Percentiles rank a stretch among this genome's conserved stretches.
Evolutionary conservation across 2,329 filamentous ascomycete species (phyloP).

Genomic region (Parastagonospora nodorum): DNA sequence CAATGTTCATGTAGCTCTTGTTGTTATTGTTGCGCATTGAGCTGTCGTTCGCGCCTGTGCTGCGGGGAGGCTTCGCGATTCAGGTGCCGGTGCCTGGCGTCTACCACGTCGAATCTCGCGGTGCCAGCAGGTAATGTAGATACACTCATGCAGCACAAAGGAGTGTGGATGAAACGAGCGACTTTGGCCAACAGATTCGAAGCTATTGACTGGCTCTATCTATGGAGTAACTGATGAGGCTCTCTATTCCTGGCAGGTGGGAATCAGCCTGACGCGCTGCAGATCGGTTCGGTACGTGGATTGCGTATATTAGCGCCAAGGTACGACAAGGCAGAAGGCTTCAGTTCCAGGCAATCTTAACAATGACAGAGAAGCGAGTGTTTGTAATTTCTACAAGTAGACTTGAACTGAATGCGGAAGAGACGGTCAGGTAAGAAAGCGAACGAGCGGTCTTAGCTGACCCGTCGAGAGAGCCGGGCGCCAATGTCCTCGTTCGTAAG

Average conservation of each 20-base stretch:
- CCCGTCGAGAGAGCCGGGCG: slow-evolving; percentile 10
- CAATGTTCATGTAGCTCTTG: slow-evolving; percentile 38
- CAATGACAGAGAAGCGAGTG: slow-evolving; percentile 9
- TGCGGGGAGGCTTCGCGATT: slow-evolving; percentile 26
- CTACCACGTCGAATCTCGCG: slow-evolving; percentile 11
- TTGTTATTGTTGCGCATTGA: slow-evolving; percentile 38
- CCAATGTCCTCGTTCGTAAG: slow-evolving; percentile 16
- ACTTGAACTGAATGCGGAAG: background rate
- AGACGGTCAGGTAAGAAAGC: background rate
- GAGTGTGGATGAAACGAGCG: slow-evolving; percentile 1
- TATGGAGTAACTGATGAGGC: slow-evolving; percentile 5
- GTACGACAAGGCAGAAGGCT: slow-evolving; percentile 8
- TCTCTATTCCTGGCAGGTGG: slow-evolving; percentile 8
- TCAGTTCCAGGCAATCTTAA: slow-evolving; percentile 7
- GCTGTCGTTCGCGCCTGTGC: slow-evolving; percentile 21
- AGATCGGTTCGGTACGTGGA: slow-evolving; percentile 23
- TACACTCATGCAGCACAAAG: slow-evolving; percentile 20
- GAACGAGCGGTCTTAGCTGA: slow-evolving; percentile 8
- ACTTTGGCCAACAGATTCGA: no score
- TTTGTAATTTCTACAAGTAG: background rate
- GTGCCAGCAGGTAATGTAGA: slow-evolving; percentile 10
- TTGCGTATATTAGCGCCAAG: slow-evolving; percentile 12
- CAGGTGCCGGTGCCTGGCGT: slow-evolving; percentile 21
- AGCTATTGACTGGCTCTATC: no score
- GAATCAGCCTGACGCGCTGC: slow-evolving; percentile 30